Evolutionary conservation across 805 yeast species (phyloP), one percentile per base, ranked within the genome.

Genomic region (Priceomyces castillae): DNA sequence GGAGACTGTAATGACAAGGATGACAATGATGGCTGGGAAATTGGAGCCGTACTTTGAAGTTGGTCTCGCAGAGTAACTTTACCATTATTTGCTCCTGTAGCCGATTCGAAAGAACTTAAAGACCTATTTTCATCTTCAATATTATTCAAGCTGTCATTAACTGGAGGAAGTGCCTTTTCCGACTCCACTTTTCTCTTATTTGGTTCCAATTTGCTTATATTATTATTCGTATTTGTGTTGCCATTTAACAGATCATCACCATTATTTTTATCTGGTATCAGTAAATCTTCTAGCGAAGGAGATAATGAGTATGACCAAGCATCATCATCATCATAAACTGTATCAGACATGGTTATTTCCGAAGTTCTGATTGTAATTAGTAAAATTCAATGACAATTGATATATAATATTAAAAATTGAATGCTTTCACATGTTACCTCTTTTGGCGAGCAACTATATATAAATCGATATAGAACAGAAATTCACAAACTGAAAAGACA

Each of bases 291-390:
- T 1, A 58, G 47, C 4, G 72, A 66, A 1, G 69, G 61, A 6
- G 71, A 72, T 39, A 65, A 64, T 10, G 71, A 64, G 49, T 67
- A 67, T 12, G 67, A 56, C 74, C 74, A 69, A 16, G 66, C 67
- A 46, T 69, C 73, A 19, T 66, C 73, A 16, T 65, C 69, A 26
- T 66, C 71, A 15, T 62, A 65, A 41, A 42, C 36, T 23, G 23
- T n/a, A 16, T 36, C 40, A 18, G 17, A 15, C 46, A 43, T 43
- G 9, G 20, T 12, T 35, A 7, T 7, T 9, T 26, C 12, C 12
- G 15, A 19, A 23, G 16, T 11, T 28, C 31, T n/a, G 31, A 28
- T 25, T 23, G 42, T 20, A 23, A 17, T 20, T 19, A 11, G 30
- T 7, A 30, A 19, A 12, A 28, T 9, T n/a, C 31, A 28, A n/a